Evolutionary conservation across 345 rosid species (phyloP).

Genomic region (Citrus inodora): DNA sequence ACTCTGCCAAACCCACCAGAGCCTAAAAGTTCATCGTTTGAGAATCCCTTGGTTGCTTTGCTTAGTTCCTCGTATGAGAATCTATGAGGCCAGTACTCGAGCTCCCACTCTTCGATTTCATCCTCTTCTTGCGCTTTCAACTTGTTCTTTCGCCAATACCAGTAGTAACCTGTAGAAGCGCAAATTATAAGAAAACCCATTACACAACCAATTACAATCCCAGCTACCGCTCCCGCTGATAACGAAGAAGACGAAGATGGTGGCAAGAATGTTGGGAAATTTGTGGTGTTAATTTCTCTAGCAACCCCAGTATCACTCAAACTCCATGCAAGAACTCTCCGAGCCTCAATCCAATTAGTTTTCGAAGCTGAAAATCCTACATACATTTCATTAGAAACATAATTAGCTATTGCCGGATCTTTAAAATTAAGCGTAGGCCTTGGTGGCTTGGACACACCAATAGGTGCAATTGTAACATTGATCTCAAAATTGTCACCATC

Average conservation of each 20-base stretch:
- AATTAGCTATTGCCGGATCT: conserved; percentile 62
- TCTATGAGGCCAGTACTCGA: conserved; percentile 89
- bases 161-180: conserved; percentile 33
- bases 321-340: conserved; percentile 83
- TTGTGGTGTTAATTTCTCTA: conserved; percentile 60
- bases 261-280: conserved; percentile 50
- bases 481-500: conserved; percentile 59
- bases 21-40: conserved; percentile 62
- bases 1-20: conserved; percentile 84
- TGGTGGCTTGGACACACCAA: conserved; percentile 54
- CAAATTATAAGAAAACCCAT: conserved; percentile 29
- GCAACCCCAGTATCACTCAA: conserved; percentile 63
- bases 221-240: conserved; percentile 59
- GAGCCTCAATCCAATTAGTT: conserved; percentile 63
- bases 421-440: conserved; percentile 55
- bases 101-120: conserved; percentile 80
- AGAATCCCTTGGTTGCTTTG: conserved; percentile 57
- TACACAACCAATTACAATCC: conserved; percentile 57
- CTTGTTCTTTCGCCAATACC: conserved; percentile 42
- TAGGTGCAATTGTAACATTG: conserved; percentile 72
- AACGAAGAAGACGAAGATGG: conserved; percentile 42
- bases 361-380: conserved; percentile 84
- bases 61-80: conserved; percentile 74
- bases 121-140: conserved; percentile 47
- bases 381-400: conserved; percentile 68